A percentile compares a stretch with the other conserved stretches of the same genome.
These are phyloP conservation scores for Scopulariopsis brevicaulis DNA, from an alignment of 2,329 filamentous ascomycete genomes.

Conservation along the genomic window DNA sequence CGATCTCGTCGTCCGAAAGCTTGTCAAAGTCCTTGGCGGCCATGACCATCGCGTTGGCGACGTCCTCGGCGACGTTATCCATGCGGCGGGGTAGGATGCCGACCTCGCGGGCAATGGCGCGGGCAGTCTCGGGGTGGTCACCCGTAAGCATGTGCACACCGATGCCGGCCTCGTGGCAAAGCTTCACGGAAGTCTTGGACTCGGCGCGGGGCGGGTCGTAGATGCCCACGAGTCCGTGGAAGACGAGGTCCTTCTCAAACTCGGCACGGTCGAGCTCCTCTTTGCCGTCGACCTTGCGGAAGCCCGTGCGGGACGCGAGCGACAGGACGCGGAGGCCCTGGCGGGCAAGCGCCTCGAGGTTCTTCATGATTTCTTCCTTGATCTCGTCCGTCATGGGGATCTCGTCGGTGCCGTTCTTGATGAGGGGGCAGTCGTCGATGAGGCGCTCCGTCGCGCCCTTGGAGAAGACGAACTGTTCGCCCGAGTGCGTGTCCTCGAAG, in stretches of 20 bases:
- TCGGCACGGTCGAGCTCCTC: constrained; percentile 34
- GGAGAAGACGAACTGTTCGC: constrained; percentile 40
- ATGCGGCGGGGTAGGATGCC: constrained; percentile 56
- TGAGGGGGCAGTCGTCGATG: constrained; percentile 46
- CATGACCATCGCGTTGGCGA: constrained; percentile 47
- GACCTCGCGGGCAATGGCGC: constrained; percentile 59
- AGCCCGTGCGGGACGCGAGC: constrained; percentile 37
- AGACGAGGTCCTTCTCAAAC: constrained; percentile 50
- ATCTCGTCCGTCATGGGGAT: constrained; percentile 39
- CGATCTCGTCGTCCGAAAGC: constrained; percentile 49
- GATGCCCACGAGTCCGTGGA: constrained; percentile 60
- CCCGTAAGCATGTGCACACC: constrained; percentile 61
- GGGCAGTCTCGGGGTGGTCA: constrained; percentile 54
- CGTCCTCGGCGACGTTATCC: constrained; percentile 25
- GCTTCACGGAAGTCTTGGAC: constrained; percentile 44
- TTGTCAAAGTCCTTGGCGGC: constrained; percentile 53
- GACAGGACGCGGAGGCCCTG: constrained; percentile 60
- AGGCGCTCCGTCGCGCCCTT: constrained; percentile 63
- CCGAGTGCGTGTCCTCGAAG: constrained; percentile 31
- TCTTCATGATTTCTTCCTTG: constrained; percentile 45
- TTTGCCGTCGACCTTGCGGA: constrained; percentile 13
- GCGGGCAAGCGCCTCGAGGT: constrained; percentile 57
- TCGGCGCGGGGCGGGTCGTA: constrained; percentile 63
- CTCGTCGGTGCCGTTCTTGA: constrained; percentile 30
- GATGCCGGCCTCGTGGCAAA: constrained; percentile 50